phyloP scores from a whole-genome alignment of 805 yeast species.

The Kluyveromyces siamensis region DNA sequence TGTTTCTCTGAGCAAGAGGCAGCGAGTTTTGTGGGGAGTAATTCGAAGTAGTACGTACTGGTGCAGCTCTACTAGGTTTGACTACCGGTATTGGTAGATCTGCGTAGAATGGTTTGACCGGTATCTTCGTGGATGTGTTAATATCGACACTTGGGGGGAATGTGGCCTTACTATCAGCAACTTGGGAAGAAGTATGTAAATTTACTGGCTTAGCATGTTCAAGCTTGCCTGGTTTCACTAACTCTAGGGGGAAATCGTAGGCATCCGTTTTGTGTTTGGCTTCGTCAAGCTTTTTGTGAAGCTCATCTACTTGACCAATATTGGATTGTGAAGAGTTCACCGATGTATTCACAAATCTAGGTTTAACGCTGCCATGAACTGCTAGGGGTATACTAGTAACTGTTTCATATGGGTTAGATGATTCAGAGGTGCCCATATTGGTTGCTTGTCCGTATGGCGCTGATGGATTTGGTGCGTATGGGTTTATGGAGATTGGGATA shows the following conservation, averaged over 20 bases:
- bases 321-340: neutral
- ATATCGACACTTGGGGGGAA: neutral
- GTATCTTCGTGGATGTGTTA: neutral
- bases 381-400: neutral
- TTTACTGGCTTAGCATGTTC: conserved; percentile 33
- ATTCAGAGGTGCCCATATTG: neutral
- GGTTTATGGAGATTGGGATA: neutral
- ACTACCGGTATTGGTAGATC: conserved; percentile 1
- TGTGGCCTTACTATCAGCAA: conserved; percentile 6
- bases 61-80: neutral
- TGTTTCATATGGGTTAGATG: neutral
- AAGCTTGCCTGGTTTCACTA: conserved; percentile 28
- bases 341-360: neutral
- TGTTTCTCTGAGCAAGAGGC: neutral
- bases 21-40: neutral
- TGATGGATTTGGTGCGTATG: neutral
- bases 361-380: neutral
- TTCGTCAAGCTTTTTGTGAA: conserved; percentile 30
- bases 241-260: conserved; percentile 59
- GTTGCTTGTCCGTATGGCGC: neutral
- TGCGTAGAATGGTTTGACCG: conserved; percentile 2
- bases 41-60: conserved; percentile 2
- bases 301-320: conserved; percentile 2
- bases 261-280: conserved; percentile 63
- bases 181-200: conserved; percentile 20